A percentile compares a stretch with the other conserved stretches of the same genome.
Evolutionary conservation across 345 rosid species (phyloP).

Genomic region (Eucalyptus globulus): DNA sequence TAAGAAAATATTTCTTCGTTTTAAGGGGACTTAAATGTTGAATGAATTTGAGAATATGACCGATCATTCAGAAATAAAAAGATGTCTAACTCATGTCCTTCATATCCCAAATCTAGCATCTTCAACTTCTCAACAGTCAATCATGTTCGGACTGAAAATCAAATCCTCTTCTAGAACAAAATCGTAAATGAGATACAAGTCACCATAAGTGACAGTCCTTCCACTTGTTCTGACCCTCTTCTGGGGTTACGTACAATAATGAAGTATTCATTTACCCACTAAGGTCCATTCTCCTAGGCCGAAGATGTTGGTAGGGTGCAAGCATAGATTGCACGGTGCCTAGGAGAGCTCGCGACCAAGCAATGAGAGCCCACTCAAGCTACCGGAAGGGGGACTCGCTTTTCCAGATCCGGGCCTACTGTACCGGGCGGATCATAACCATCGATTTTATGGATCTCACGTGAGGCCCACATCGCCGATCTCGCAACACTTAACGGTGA

Average conservation of each 20-base stretch:
- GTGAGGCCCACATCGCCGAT: background rate
- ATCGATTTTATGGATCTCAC: background rate
- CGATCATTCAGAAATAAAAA: rapidly evolving
- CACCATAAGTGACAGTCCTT: background rate
- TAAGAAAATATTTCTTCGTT: background rate
- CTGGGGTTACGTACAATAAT: too few species aligned
- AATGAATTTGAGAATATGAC: background rate
- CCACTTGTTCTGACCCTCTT: too few species aligned
- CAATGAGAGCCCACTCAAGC: background rate
- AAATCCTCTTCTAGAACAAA: background rate
- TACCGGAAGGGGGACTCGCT: background rate
- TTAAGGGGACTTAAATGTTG: background rate
- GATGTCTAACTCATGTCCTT: background rate
- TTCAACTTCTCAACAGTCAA: background rate
- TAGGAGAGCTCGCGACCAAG: background rate
- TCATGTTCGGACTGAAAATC: background rate
- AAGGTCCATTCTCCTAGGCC: background rate
- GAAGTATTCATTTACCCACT: background rate
- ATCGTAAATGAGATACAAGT: background rate
- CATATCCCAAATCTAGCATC: background rate
- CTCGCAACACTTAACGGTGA: background rate
- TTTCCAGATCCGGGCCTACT: rapidly evolving
- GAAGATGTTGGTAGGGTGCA: background rate
- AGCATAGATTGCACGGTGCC: background rate
- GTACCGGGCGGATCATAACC: background rate